A percentile compares a stretch with the other conserved stretches of the same genome.
These are phyloP conservation scores for Pyrenophora tritici-repentis DNA, from an alignment of 2,329 filamentous ascomycete species.

Conservation along the genomic window DNA sequence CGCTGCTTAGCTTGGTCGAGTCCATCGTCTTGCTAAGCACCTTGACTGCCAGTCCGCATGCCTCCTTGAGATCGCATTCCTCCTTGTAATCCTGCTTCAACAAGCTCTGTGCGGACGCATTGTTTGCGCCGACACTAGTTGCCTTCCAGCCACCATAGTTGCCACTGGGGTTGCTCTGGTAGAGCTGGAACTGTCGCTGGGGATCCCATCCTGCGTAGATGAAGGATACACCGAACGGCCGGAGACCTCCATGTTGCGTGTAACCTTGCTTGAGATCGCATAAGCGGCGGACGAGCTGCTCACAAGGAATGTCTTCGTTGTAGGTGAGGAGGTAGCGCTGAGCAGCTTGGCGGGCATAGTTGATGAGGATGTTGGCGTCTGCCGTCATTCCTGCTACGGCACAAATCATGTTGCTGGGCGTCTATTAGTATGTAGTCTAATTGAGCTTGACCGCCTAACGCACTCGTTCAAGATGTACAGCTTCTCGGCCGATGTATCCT, in stretches of 20 bases:
- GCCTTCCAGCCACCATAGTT: constrained; percentile 99
- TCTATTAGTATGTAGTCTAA: constrained; percentile 9
- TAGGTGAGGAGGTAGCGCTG: constrained; percentile 98
- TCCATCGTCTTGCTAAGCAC: constrained; percentile 99
- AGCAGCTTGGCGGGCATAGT: constrained; percentile 95
- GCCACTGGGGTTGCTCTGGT: constrained; percentile 97
- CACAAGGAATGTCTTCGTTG: constrained; percentile 99
- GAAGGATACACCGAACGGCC: constrained; percentile 97
- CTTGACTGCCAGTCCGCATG: constrained; percentile 96
- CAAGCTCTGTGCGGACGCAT: constrained; percentile 93
- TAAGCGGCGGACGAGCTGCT: constrained; percentile 93
- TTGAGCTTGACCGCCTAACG: constrained; percentile 36
- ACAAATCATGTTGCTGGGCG: constrained; percentile 95
- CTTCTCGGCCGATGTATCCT: constrained; percentile 99
- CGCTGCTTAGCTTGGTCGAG: constrained; percentile 95
- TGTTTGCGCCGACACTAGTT: constrained; percentile 96
- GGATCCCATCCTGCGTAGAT: constrained; percentile 99
- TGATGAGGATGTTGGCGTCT: constrained; percentile 99
- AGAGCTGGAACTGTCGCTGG: constrained; percentile 95
- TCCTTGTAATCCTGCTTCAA: constrained; percentile 99
- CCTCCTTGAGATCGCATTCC: constrained; percentile 93
- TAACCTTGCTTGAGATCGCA: constrained; percentile 99
- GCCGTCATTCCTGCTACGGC: constrained; percentile 99
- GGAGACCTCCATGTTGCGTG: constrained; percentile 97
- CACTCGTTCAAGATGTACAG: constrained; percentile 99